Conservation (phyloP, 2,329 filamentous ascomycete genomes). For the Coniochaeta ligniaria region DNA sequence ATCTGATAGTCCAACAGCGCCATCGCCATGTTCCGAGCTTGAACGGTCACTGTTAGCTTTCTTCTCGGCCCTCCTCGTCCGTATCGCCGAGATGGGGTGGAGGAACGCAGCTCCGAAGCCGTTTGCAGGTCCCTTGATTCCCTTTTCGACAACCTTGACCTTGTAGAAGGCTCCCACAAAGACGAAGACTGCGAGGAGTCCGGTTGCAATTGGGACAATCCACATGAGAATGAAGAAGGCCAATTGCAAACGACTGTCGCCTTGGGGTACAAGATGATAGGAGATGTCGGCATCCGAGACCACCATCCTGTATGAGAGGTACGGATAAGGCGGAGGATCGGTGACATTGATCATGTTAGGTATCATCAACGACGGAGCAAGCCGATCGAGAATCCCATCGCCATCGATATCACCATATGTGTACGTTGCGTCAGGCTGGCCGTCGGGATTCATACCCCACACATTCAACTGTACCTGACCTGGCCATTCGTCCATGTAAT, state of each 20-base stretch:
- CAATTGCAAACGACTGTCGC: slow-evolving; percentile 45
- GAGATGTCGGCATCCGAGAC: slow-evolving; percentile 46
- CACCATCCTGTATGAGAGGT: slow-evolving; percentile 45
- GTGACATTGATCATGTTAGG: slow-evolving; percentile 50
- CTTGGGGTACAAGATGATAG: slow-evolving; percentile 36
- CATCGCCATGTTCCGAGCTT: slow-evolving; percentile 6
- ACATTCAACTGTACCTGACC: slow-evolving; percentile 52
- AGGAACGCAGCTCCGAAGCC: not conserved
- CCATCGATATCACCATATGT: slow-evolving; percentile 53
- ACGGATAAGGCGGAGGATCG: slow-evolving; percentile 40
- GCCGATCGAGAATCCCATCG: slow-evolving; percentile 52
- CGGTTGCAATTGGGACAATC: slow-evolving; percentile 43
- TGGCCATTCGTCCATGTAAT: slow-evolving; percentile 57
- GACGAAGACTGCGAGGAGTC: slow-evolving; percentile 38
- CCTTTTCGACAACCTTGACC: slow-evolving; percentile 51
- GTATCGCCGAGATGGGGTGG: not conserved
- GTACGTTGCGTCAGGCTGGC: slow-evolving; percentile 49
- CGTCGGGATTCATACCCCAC: slow-evolving; percentile 58
- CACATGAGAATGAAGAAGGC: slow-evolving; percentile 44
- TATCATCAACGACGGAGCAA: slow-evolving; percentile 49
- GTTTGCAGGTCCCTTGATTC: slow-evolving; percentile 27
- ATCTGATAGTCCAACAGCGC: slow-evolving; percentile 52
- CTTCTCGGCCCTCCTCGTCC: slow-evolving; percentile 10
- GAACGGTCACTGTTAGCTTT: slow-evolving; percentile 13
- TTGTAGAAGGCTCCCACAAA: slow-evolving; percentile 49